Base-by-base conservation (phyloP, 768 basidiomycete species). In the Lentinus tigrinus region DNA sequence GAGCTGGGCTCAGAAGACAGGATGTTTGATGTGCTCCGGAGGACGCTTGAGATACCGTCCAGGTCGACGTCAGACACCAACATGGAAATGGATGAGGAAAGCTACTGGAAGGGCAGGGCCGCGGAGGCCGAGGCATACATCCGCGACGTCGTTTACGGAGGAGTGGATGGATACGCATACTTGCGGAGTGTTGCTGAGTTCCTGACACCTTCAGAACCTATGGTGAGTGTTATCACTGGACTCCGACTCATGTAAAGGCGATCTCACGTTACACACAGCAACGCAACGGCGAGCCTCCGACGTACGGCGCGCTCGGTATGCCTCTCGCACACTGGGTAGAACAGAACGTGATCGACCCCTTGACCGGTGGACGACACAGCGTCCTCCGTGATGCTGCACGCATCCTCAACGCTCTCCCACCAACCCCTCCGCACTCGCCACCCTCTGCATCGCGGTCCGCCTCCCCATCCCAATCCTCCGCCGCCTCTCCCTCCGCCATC, bases 151-250 rank as follows among this genome's bases (percentile, higher is more conserved):
- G 89, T 92, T 0, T 92, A 91, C 66, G 90, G 91, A 0, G 89
- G 91, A 46, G 77, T 84, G 0, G 88, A 90, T 55, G 90, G 91
- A 1, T 71, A 85, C 26, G 90, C 90, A 5, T 92, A 92, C 68
- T 80, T 87, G 52, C 77, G 87, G 58, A 92, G 91, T 67, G 65
- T 93, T 54, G 89, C 89, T 24, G 86, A 89, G 70, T 93, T 92
- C 61, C 76, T 86, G 31, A 68, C 74, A 4, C 67, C 69, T 17
- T 66, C 74, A 23, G 54, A 43, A 39, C 55, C 54, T 1, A 34
- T 56, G 51, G 66, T 69, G 43, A 34, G 63, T 65, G 6, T 24
- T 17, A 19, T 39, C 21, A 7, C 31, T 31, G 7, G 31, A 31
- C 21, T 8, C 27, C 28, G 4, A 28, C n/a, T 37, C 3, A 28